phyloP scores from a whole-genome alignment of 1,284 basidiomycete genomes.

The Meira miltonrushii region DNA sequence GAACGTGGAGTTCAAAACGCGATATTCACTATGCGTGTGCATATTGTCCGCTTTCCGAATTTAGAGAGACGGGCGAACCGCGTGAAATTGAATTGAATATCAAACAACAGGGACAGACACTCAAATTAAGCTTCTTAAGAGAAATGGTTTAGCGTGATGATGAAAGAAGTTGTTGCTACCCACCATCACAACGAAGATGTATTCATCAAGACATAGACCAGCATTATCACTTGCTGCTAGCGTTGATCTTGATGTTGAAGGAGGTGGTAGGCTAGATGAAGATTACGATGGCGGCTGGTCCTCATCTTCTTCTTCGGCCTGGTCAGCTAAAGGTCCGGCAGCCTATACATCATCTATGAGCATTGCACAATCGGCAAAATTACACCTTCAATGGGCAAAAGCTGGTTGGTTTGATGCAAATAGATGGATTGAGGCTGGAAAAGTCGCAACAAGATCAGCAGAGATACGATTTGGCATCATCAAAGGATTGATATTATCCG shows the following conservation, averaged over 20 bases:
- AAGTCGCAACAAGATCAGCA: conserved; percentile 10
- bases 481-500: conserved; percentile 44
- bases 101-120: too few species aligned
- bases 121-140: too few species aligned
- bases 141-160: too few species aligned
- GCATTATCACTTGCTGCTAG: conserved; percentile 20
- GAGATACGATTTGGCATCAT: conserved; percentile 37
- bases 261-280: conserved; percentile 33
- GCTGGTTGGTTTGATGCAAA: conserved; percentile 40
- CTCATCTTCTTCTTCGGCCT: conserved; percentile 23
- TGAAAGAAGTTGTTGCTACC: too few species aligned
- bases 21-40: too few species aligned
- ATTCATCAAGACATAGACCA: conserved; percentile 5
- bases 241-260: conserved; percentile 48
- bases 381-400: conserved; percentile 38
- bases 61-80: too few species aligned
- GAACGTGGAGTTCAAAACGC: too few species aligned
- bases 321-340: conserved; percentile 45
- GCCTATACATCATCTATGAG: conserved; percentile 26
- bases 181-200: background rate
- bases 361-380: conserved; percentile 19
- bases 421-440: conserved; percentile 30
- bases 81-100: too few species aligned
- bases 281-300: conserved; percentile 40
- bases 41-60: too few species aligned